Evolutionary conservation across 1,284 basidiomycete species (phyloP).

Genomic region (Irpex lacteus): DNA sequence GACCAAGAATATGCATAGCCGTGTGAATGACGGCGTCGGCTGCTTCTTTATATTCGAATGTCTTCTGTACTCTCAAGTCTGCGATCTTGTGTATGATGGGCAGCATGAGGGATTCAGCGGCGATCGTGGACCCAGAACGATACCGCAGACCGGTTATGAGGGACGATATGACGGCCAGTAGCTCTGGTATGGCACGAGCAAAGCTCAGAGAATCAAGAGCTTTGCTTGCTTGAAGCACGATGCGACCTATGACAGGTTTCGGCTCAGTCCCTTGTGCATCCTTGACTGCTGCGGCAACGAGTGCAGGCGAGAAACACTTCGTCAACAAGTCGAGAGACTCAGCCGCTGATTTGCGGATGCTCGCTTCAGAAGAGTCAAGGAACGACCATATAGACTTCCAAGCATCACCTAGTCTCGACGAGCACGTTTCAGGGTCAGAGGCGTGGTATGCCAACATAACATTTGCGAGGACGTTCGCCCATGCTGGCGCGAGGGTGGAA

Average conservation of each 20-base stretch:
- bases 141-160: slow-evolving; percentile 46
- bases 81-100: slow-evolving; percentile 77
- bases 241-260: slow-evolving; percentile 55
- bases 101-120: slow-evolving; percentile 71
- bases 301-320: slow-evolving; percentile 66
- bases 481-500: slow-evolving; percentile 59
- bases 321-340: slow-evolving; percentile 62
- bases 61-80: slow-evolving; percentile 73
- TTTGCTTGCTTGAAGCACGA: slow-evolving; percentile 61
- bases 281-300: slow-evolving; percentile 51
- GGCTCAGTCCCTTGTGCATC: slow-evolving; percentile 44
- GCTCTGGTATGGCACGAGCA: slow-evolving; percentile 68
- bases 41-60: slow-evolving; percentile 89
- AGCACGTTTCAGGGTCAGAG: slow-evolving; percentile 46
- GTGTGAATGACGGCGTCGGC: slow-evolving; percentile 81
- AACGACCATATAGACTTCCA: slow-evolving; percentile 80
- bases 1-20: slow-evolving; percentile 87
- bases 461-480: slow-evolving; percentile 72
- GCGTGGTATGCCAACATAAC: slow-evolving; percentile 61
- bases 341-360: slow-evolving; percentile 61
- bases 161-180: slow-evolving; percentile 62
- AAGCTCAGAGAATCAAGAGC: slow-evolving; percentile 71
- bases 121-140: slow-evolving; percentile 33
- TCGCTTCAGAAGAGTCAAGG: slow-evolving; percentile 58
- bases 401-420: slow-evolving; percentile 56